Percentiles rank a stretch among this genome's conserved stretches.
These are phyloP conservation scores for Botrytis fabae DNA, from an alignment of 2,329 filamentous ascomycete genomes.

Conservation along the genomic window DNA sequence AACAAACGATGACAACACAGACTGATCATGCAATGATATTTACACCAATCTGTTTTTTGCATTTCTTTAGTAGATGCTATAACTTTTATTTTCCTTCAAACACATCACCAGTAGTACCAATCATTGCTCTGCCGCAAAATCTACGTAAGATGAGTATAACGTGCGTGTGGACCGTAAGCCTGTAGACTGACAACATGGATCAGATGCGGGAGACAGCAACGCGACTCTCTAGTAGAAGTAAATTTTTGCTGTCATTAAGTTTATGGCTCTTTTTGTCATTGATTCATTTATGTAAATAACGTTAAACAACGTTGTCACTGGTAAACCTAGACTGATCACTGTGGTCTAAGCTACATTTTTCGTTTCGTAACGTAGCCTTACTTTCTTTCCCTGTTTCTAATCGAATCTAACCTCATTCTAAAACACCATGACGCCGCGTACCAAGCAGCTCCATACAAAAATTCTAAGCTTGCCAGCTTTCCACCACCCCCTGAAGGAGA, in stretches of 20 bases:
- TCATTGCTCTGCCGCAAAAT: neutral
- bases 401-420: neutral
- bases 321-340: neutral
- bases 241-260: neutral
- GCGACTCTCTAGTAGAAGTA: neutral
- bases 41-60: neutral
- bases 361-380: neutral
- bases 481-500: accelerated
- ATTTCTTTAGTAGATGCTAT: neutral
- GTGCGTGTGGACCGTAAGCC: neutral
- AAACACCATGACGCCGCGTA: neutral
- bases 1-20: neutral
- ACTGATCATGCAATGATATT: neutral
- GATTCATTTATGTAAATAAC: neutral
- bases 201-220: neutral
- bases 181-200: neutral
- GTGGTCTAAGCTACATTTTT: neutral
- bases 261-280: neutral
- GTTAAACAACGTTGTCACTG: neutral
- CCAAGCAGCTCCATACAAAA: accelerated
- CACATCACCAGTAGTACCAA: neutral
- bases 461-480: neutral
- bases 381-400: neutral
- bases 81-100: neutral
- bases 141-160: neutral